Percentiles rank a stretch among this genome's conserved stretches.
Conservation (phyloP, 495 filamentous ascomycete genomes). For the Glarea lozoyensis region DNA sequence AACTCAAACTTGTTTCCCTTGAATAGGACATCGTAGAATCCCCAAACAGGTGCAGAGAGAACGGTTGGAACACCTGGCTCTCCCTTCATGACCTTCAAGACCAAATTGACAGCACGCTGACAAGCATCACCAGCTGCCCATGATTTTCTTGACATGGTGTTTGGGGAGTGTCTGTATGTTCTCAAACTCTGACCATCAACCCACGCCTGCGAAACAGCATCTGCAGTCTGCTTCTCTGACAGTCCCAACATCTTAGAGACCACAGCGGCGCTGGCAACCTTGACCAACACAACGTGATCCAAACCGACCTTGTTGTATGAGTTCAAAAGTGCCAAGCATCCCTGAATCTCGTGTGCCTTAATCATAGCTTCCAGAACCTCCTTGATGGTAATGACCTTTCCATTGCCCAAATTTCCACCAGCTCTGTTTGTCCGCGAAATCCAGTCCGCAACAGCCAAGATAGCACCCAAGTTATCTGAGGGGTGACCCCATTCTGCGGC, state of each 20-base stretch:
- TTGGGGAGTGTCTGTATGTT: slow-evolving; percentile 93
- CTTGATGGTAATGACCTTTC: slow-evolving; percentile 75
- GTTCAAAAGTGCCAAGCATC: slow-evolving; percentile 92
- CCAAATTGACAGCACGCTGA: slow-evolving; percentile 91
- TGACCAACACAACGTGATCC: slow-evolving; percentile 96
- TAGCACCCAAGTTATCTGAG: slow-evolving; percentile 93
- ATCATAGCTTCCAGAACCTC: slow-evolving; percentile 98
- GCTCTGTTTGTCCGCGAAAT: slow-evolving; percentile 90
- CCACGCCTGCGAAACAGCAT: slow-evolving; percentile 94
- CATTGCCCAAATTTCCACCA: slow-evolving; percentile 75
- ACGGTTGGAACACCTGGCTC: slow-evolving; percentile 89
- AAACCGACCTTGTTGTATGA: slow-evolving; percentile 97
- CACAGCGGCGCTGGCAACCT: slow-evolving; percentile 92
- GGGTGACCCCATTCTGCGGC: slow-evolving; percentile 98
- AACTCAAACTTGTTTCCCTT: slow-evolving; percentile 92
- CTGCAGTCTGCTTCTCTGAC: slow-evolving; percentile 80
- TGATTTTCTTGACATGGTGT: slow-evolving; percentile 98
- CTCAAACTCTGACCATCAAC: slow-evolving; percentile 92
- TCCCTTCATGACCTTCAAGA: slow-evolving; percentile 85
- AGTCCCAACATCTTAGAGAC: slow-evolving; percentile 90
- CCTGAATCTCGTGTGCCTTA: slow-evolving; percentile 99
- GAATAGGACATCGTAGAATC: slow-evolving; percentile 97
- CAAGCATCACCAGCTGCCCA: slow-evolving; percentile 98
- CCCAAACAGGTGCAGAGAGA: slow-evolving; percentile 87
- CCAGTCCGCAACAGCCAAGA: slow-evolving; percentile 95